A percentile compares a stretch with the other conserved stretches of the same genome.
These are phyloP conservation scores for Colletotrichum chlorophyti DNA, from an alignment of 2,329 filamentous ascomycete species.

Conservation along the genomic window DNA sequence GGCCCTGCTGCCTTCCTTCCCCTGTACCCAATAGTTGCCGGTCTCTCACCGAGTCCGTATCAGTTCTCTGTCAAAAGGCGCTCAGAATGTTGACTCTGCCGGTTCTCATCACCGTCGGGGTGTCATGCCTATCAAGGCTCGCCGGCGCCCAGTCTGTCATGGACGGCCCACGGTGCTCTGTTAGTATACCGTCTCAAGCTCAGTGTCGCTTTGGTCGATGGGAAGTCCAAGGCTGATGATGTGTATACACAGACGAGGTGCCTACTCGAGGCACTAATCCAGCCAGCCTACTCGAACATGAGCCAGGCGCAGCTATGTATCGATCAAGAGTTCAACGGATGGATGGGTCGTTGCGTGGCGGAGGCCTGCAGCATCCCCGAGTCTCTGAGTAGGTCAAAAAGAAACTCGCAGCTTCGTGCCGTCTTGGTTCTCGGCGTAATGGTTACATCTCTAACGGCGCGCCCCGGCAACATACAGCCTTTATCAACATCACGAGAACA, in stretches of 20 bases:
- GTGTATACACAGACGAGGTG: not conserved
- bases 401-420: too few species aligned
- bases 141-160: slow-evolving; percentile 4
- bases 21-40: too few species aligned
- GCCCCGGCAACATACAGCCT: not conserved
- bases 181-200: not conserved
- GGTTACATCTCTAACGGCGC: not conserved
- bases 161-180: slow-evolving; percentile 12
- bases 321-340: slow-evolving; percentile 5
- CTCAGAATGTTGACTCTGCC: slow-evolving; percentile 9
- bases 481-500: slow-evolving; percentile 13
- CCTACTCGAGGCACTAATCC: not conserved
- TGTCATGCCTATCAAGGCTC: slow-evolving; percentile 2
- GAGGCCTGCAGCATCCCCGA: slow-evolving; percentile 5
- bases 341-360: not conserved
- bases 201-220: not conserved
- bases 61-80: not conserved
- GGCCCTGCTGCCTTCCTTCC: too few species aligned
- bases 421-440: not conserved
- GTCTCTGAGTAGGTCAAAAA: not conserved
- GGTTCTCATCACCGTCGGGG: not conserved
- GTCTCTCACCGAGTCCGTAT: too few species aligned
- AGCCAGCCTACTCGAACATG: slow-evolving; percentile 4
- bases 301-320: slow-evolving; percentile 10
- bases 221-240: not conserved